phyloP scores from a whole-genome alignment of 257 asterid species.

The Solanum chiquidenum region DNA sequence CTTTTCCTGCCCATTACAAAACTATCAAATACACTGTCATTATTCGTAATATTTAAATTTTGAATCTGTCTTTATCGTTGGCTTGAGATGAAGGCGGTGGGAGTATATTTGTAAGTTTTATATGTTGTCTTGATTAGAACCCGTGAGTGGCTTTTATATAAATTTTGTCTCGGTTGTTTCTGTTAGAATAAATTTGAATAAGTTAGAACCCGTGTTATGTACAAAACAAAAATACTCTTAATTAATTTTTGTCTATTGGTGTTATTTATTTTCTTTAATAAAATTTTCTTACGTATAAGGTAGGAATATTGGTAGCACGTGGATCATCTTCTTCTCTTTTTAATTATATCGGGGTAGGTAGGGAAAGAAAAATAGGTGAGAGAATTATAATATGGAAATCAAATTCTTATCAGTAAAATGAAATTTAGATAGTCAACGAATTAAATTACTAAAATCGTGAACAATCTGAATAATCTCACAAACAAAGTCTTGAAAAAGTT shows the following conservation, averaged over 20 bases:
- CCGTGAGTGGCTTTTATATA: neutral
- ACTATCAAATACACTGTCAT: neutral
- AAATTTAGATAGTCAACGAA: neutral
- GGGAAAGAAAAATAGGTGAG: neutral
- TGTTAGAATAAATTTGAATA: neutral
- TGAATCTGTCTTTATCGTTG: neutral
- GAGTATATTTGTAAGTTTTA: neutral
- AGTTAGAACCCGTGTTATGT: neutral
- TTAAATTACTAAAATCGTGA: rapidly evolving
- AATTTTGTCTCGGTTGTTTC: neutral
- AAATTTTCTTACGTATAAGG: neutral
- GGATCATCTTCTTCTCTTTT: neutral
- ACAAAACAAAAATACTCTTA: neutral
- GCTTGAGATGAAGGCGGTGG: neutral
- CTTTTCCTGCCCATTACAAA: neutral
- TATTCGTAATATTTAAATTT: neutral
- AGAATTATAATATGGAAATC: rapidly evolving
- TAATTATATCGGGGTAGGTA: neutral
- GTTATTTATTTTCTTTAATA: neutral
- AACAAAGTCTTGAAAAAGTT: too few relatives aligned
- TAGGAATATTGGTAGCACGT: neutral
- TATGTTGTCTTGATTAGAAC: neutral
- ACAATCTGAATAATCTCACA: neutral
- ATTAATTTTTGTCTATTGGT: neutral
- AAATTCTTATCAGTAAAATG: rapidly evolving